Percentiles rank a stretch among this genome's conserved stretches.
Evolutionary conservation across 2,329 filamentous ascomycete species (phyloP).

Genomic region (Talaromyces sp.): DNA sequence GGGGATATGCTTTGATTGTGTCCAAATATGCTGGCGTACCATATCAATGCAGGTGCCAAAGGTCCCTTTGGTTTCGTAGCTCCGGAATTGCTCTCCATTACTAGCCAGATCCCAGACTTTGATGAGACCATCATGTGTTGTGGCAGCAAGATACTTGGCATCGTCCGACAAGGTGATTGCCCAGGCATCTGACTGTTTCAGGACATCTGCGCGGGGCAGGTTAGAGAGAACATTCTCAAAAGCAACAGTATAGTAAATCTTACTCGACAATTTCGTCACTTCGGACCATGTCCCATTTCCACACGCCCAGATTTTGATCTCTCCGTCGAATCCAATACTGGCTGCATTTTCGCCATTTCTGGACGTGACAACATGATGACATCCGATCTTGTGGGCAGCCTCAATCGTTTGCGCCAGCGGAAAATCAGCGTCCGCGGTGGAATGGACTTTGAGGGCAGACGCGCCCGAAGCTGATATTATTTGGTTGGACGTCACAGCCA

Average conservation of each 20-base stretch:
- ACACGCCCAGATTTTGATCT: constrained; percentile 75
- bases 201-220: constrained; percentile 24
- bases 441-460: constrained; percentile 74
- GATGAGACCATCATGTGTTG: constrained; percentile 79
- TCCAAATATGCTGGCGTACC: constrained; percentile 33
- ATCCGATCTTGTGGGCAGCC: constrained; percentile 78
- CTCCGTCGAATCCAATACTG: constrained; percentile 83
- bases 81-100: constrained; percentile 59
- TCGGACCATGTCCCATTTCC: constrained; percentile 51
- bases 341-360: constrained; percentile 66
- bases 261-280: constrained; percentile 43
- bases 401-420: constrained; percentile 74
- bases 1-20: not conserved
- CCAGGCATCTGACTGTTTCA: constrained; percentile 71
- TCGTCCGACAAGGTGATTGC: constrained; percentile 79
- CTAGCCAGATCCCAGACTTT: constrained; percentile 75
- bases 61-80: constrained; percentile 88
- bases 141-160: constrained; percentile 78
- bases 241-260: constrained; percentile 5
- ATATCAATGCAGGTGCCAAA: constrained; percentile 88
- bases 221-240: not conserved
- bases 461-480: constrained; percentile 82
- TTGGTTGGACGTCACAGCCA: constrained; percentile 67
- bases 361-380: constrained; percentile 77
- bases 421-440: constrained; percentile 65